Percentiles rank a stretch among this genome's conserved stretches.
phyloP scores from a whole-genome alignment of 2,329 filamentous ascomycete species.

The Tolypocladium guangdongense region DNA sequence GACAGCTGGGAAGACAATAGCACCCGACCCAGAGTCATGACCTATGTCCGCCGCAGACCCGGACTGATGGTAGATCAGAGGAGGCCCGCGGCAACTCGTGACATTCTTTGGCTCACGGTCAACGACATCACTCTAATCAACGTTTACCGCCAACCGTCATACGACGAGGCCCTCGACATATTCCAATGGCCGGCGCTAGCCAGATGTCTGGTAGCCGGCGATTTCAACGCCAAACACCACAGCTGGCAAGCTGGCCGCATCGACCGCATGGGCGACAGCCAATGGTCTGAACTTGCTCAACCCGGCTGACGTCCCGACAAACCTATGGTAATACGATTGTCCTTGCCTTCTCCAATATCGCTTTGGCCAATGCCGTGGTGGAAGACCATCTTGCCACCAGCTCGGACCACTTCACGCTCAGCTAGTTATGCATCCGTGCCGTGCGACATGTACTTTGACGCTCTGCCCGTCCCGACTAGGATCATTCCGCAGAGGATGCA shows the following conservation, averaged over 20 bases:
- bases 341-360: conserved; percentile 7
- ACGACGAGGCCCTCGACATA: conserved; percentile 4
- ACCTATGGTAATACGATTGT: conserved; percentile 8
- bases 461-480: too few species aligned
- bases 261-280: conserved; percentile 2
- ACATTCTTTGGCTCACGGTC: conserved; percentile 7
- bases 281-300: conserved; percentile 7
- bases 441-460: too few species aligned
- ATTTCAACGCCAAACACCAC: conserved; percentile 9
- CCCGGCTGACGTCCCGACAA: conserved; percentile 5
- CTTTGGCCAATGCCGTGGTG: conserved; percentile 4
- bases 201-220: conserved; percentile 7
- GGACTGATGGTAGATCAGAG: conserved; percentile 5
- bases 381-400: conserved; percentile 8
- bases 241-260: conserved; percentile 6
- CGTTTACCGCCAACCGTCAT: conserved; percentile 6
- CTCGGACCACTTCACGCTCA: conserved; percentile 8
- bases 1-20: conserved; percentile 2
- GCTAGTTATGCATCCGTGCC: too few species aligned
- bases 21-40: conserved; percentile 7
- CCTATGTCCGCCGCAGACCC: conserved; percentile 6
- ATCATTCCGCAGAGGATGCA: too few species aligned
- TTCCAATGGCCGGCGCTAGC: conserved; percentile 3
- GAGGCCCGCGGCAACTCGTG: conserved; percentile 3
- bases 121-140: conserved; percentile 7